Evolutionary conservation across 805 yeast genomes (phyloP).

Genomic region (Saccharomyces jurei): DNA sequence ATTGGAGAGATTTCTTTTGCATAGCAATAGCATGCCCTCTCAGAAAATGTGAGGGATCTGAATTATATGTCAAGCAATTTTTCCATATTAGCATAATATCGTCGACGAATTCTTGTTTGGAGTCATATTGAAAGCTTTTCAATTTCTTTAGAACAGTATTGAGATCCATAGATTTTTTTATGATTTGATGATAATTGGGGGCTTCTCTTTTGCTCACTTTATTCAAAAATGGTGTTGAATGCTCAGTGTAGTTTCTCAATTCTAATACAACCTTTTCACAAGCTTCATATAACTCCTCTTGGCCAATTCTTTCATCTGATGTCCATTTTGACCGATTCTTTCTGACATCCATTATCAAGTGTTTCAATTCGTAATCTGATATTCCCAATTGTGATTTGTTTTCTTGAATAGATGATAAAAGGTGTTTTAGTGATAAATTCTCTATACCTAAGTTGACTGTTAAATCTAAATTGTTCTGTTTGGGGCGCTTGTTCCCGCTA

Average conservation of each 20-base stretch:
- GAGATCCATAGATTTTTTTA: slow-evolving; percentile 92
- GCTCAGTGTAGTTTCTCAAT: slow-evolving; percentile 86
- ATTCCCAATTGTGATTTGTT: slow-evolving; percentile 67
- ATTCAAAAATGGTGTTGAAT: slow-evolving; percentile 90
- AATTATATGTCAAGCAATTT: slow-evolving; percentile 85
- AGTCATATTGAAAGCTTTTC: slow-evolving; percentile 70
- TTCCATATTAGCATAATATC: slow-evolving; percentile 93
- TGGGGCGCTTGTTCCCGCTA: slow-evolving; percentile 15
- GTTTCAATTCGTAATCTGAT: slow-evolving; percentile 76
- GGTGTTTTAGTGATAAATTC: slow-evolving; percentile 67
- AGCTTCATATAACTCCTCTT: slow-evolving; percentile 94
- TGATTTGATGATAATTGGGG: slow-evolving; percentile 86
- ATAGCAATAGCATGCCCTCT: slow-evolving; percentile 91
- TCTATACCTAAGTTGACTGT: slow-evolving; percentile 61
- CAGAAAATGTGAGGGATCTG: slow-evolving; percentile 88
- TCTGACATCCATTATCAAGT: slow-evolving; percentile 82
- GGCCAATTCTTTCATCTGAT: slow-evolving; percentile 89
- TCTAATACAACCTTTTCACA: slow-evolving; percentile 93
- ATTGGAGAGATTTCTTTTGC: slow-evolving; percentile 76
- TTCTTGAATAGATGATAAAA: slow-evolving; percentile 68
- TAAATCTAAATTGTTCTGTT: slow-evolving; percentile 16
- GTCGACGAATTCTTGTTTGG: slow-evolving; percentile 86
- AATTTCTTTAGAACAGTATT: slow-evolving; percentile 89
- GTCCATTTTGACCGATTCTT: slow-evolving; percentile 98
- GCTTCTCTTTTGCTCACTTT: slow-evolving; percentile 97